Percentiles rank a stretch among this genome's conserved stretches.
These are phyloP conservation scores for Eucalyptus erythrocorys DNA, from an alignment of 345 rosid genomes.

Conservation along the genomic window DNA sequence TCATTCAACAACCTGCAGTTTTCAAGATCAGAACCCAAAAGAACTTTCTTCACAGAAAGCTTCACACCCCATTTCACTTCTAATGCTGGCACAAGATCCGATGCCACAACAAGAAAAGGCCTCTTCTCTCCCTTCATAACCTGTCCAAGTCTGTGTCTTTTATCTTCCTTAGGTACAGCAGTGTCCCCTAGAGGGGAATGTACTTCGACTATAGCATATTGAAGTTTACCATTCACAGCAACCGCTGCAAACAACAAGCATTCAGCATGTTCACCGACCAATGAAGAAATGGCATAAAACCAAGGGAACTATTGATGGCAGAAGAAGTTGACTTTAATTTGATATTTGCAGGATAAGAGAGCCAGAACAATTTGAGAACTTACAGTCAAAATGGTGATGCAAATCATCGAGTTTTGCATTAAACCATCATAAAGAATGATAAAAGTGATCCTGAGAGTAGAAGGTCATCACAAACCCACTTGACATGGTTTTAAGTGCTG, in stretches of 20 bases:
- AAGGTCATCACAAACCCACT: not conserved
- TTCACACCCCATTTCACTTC: constrained; percentile 80
- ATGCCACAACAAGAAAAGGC: constrained; percentile 58
- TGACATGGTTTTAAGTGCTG: not conserved
- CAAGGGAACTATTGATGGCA: not conserved
- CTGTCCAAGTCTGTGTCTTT: constrained; percentile 47
- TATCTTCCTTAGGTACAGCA: constrained; percentile 21
- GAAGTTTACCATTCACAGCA: constrained; percentile 84
- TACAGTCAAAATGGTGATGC: not conserved
- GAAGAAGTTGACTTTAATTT: not conserved
- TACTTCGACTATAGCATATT: constrained; percentile 76
- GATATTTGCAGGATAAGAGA: not conserved
- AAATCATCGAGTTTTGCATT: not conserved
- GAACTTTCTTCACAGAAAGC: constrained; percentile 50
- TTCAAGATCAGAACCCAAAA: constrained; percentile 81
- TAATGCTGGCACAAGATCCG: constrained; percentile 67
- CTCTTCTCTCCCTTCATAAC: constrained; percentile 52
- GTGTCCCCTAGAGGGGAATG: constrained; percentile 30
- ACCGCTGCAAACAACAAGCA: constrained; percentile 45
- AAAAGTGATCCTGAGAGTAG: not conserved
- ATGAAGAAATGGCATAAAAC: not conserved
- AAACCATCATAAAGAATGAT: not conserved
- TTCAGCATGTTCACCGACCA: not conserved
- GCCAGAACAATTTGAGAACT: not conserved
- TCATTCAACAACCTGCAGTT: constrained; percentile 58